Evolutionary conservation across 805 yeast species (phyloP).

Genomic region (Candida succiphila): DNA sequence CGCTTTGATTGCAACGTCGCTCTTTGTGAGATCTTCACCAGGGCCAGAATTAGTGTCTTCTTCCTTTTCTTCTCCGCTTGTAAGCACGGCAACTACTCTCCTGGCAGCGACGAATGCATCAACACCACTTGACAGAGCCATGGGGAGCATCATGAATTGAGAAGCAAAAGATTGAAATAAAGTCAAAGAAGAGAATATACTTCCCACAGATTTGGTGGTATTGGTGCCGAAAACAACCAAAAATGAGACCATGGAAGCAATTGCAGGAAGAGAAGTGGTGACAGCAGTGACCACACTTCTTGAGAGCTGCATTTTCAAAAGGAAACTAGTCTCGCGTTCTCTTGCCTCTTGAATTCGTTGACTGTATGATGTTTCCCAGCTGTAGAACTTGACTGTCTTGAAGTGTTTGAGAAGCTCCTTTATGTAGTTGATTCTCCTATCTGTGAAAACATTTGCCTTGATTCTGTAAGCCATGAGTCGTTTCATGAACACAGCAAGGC

Average conservation of each 20-base stretch:
- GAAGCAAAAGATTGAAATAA: slow-evolving; percentile 52
- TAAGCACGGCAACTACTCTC: slow-evolving; percentile 45
- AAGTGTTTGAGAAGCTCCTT: slow-evolving; percentile 73
- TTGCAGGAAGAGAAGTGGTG: slow-evolving; percentile 48
- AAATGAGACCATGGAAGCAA: slow-evolving; percentile 59
- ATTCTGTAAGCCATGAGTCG: slow-evolving; percentile 43
- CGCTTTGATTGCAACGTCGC: slow-evolving; percentile 36
- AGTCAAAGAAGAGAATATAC: slow-evolving; percentile 60
- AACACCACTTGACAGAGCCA: slow-evolving; percentile 54
- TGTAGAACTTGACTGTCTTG: slow-evolving; percentile 75
- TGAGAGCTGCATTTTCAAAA: slow-evolving; percentile 52
- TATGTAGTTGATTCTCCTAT: slow-evolving; percentile 62
- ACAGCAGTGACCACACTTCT: slow-evolving; percentile 50
- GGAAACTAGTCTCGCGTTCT: slow-evolving; percentile 45
- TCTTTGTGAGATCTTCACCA: slow-evolving; percentile 11
- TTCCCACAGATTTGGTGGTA: slow-evolving; percentile 38
- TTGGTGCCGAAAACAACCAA: slow-evolving; percentile 27
- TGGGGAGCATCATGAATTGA: slow-evolving; percentile 59
- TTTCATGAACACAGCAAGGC: slow-evolving; percentile 36
- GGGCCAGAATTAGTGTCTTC: slow-evolving; percentile 23
- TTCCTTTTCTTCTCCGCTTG: slow-evolving; percentile 26
- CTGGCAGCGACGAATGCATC: slow-evolving; percentile 55
- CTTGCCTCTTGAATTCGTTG: slow-evolving; percentile 46
- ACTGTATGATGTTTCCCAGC: slow-evolving; percentile 82
- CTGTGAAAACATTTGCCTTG: slow-evolving; percentile 57